Conservation (phyloP, 2,329 filamentous ascomycete genomes). For the Chalaropsis thielavioides region DNA sequence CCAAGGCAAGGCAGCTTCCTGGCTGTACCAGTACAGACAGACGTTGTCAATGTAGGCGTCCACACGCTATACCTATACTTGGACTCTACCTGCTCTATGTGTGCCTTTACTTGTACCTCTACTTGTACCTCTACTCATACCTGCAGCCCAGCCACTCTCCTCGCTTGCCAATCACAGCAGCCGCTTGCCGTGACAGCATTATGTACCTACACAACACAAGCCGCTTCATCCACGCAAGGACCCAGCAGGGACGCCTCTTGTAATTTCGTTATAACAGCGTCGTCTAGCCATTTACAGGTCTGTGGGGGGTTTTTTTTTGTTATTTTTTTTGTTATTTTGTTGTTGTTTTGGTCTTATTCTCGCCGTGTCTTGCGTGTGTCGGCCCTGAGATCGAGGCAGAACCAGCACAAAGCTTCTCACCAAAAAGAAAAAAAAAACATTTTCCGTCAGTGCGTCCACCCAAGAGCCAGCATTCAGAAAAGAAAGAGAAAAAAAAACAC, state of each 20-base stretch:
- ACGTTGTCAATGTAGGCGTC: too few species aligned
- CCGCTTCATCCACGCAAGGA: background rate
- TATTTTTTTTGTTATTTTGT: constrained; percentile 1
- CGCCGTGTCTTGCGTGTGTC: background rate
- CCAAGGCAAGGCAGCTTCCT: too few species aligned
- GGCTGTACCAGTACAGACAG: too few species aligned
- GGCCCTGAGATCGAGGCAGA: background rate
- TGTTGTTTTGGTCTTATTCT: background rate
- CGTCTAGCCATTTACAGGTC: background rate
- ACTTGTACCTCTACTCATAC: too few species aligned
- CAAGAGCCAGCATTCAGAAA: background rate
- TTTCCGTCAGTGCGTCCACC: background rate
- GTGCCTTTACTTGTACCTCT: background rate
- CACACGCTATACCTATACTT: too few species aligned
- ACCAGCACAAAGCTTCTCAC: background rate
- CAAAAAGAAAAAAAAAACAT: background rate
- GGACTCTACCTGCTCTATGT: background rate
- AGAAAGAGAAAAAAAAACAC: background rate
- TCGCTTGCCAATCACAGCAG: background rate
- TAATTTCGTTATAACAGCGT: background rate
- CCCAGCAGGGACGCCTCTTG: background rate
- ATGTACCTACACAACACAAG: background rate
- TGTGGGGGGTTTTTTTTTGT: background rate
- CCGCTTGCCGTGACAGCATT: background rate
- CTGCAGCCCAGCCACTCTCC: too few species aligned